A percentile compares a stretch with the other conserved stretches of the same genome.
Evolutionary conservation across 1,139 yeast species (phyloP).

Genomic region (Meyerozyma sp.): DNA sequence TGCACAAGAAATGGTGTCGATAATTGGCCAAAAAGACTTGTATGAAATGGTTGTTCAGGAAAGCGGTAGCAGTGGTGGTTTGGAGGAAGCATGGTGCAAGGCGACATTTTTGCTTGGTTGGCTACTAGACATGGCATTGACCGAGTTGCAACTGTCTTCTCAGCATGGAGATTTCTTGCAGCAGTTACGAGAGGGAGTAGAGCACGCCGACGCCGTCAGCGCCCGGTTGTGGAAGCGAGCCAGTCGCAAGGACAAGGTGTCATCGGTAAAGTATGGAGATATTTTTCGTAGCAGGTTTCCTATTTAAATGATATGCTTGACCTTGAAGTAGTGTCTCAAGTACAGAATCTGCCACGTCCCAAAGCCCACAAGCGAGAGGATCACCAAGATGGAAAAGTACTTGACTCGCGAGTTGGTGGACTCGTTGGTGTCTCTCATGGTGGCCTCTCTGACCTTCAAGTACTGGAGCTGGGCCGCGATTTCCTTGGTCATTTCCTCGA

Average conservation of each 20-base stretch:
- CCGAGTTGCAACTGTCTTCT: not conserved
- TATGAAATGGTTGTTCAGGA: not conserved
- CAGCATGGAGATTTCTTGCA: not conserved
- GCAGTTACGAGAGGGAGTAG: not conserved
- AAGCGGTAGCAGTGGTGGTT: not conserved
- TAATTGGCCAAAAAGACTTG: not conserved
- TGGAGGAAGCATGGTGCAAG: not conserved
- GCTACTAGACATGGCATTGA: not conserved
- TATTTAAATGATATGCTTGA: conserved; percentile 78
- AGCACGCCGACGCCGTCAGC: not conserved
- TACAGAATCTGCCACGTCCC: conserved; percentile 92
- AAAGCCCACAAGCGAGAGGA: conserved; percentile 64
- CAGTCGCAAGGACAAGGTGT: not conserved
- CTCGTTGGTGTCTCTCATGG: conserved; percentile 94
- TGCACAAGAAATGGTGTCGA: not conserved
- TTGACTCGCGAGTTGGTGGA: conserved; percentile 85
- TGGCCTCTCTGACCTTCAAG: conserved; percentile 80
- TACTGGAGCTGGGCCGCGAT: conserved; percentile 73
- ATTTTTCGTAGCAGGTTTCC: not conserved
- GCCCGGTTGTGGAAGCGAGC: not conserved
- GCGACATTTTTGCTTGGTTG: not conserved
- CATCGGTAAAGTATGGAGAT: not conserved
- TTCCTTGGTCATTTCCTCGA: conserved; percentile 81
- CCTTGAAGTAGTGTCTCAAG: conserved; percentile 87
- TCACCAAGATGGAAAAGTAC: conserved; percentile 69